Percentiles rank a stretch among this genome's conserved stretches.
Evolutionary conservation across 768 basidiomycete species (phyloP).

Genomic region (Lactarius indigo): DNA sequence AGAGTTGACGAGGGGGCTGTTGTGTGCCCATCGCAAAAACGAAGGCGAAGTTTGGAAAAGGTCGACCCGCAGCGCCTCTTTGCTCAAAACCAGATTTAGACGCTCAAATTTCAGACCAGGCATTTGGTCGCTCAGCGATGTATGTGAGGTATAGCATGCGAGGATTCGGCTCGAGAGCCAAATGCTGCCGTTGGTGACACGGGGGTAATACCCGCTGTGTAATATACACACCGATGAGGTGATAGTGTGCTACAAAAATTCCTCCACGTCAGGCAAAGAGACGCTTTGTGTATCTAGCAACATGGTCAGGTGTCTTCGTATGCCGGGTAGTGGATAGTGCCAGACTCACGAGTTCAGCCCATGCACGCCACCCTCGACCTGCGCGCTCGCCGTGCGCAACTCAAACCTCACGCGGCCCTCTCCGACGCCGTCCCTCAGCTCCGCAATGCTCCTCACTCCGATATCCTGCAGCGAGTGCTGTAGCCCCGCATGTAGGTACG

Average conservation of each 20-base stretch:
- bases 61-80: neutral
- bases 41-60: neutral
- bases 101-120: neutral
- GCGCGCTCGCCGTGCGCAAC: slow-evolving; percentile 89
- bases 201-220: neutral
- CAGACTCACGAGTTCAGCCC: slow-evolving; percentile 85
- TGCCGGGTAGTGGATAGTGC: neutral
- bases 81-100: neutral
- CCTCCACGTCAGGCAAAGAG: slow-evolving; percentile 38
- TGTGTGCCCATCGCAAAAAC: neutral
- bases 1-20: no score
- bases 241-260: neutral
- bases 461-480: slow-evolving; percentile 96
- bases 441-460: slow-evolving; percentile 65
- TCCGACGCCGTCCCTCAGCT: slow-evolving; percentile 63
- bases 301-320: neutral
- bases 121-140: neutral
- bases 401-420: slow-evolving; percentile 80
- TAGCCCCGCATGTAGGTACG: slow-evolving; percentile 74
- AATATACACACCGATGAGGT: neutral
- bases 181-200: neutral
- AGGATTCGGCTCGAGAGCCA: neutral
- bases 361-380: slow-evolving; percentile 94
- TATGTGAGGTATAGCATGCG: neutral
- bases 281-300: slow-evolving; percentile 52